These are phyloP conservation scores for Suillus bovinus DNA, from an alignment of 768 basidiomycete species.

Conservation along the genomic window DNA sequence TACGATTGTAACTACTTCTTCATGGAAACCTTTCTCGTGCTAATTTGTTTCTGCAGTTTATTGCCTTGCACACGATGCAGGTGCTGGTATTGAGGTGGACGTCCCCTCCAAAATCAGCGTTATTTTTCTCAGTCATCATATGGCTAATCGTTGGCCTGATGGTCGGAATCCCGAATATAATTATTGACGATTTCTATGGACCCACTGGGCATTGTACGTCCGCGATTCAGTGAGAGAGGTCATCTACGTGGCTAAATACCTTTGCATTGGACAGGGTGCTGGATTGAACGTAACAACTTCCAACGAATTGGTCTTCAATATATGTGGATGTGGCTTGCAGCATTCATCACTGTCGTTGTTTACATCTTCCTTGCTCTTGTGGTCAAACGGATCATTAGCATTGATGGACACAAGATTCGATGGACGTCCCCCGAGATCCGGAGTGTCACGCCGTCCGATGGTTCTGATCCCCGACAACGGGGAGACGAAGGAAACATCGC, in stretches of 20 bases:
- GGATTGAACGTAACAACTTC: conserved; percentile 40
- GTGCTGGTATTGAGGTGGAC: conserved; percentile 37
- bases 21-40: neutral
- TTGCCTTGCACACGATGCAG: conserved; percentile 42
- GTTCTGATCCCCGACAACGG: conserved; percentile 6
- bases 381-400: conserved; percentile 37
- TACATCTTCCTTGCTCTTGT: conserved; percentile 48
- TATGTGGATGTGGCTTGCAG: conserved; percentile 53
- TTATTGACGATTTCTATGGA: conserved; percentile 41
- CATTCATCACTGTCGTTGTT: conserved; percentile 40
- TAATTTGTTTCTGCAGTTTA: conserved; percentile 23
- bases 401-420: conserved; percentile 32
- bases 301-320: conserved; percentile 51
- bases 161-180: conserved; percentile 38
- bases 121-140: conserved; percentile 35
- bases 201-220: conserved; percentile 41
- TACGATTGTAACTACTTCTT: conserved; percentile 16
- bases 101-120: conserved; percentile 31
- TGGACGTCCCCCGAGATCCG: conserved; percentile 11
- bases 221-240: neutral
- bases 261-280: conserved; percentile 45
- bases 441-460: conserved; percentile 3
- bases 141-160: conserved; percentile 43
- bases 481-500: conserved; percentile 33
- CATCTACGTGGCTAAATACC: neutral